phyloP scores from a whole-genome alignment of 495 filamentous ascomycete genomes.

The Darksidea phi region DNA sequence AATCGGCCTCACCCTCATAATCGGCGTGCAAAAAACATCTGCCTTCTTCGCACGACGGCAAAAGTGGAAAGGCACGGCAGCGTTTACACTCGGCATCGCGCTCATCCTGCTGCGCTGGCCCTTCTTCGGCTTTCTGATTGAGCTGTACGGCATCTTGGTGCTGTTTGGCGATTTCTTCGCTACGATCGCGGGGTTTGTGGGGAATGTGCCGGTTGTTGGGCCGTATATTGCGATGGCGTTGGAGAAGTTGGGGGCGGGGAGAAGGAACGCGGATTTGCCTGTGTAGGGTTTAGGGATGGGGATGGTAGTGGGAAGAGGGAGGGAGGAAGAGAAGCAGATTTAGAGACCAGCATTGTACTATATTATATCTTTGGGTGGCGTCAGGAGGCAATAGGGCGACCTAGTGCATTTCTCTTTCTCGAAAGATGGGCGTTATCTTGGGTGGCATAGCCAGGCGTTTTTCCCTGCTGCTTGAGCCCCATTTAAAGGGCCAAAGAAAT shows the following conservation, averaged over 20 bases:
- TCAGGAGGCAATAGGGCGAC: no score
- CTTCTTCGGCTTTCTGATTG: constrained; percentile 81
- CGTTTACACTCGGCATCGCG: constrained; percentile 78
- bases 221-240: constrained; percentile 71
- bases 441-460: constrained; percentile 5
- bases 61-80: constrained; percentile 87
- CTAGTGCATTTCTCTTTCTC: no score
- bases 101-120: constrained; percentile 89
- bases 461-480: no score
- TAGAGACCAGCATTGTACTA: no score
- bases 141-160: constrained; percentile 87
- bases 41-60: constrained; percentile 91
- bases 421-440: background rate
- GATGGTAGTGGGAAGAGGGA: background rate
- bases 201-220: constrained; percentile 80
- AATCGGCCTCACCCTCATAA: constrained; percentile 88
- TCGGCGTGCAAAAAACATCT: constrained; percentile 86
- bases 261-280: constrained; percentile 73
- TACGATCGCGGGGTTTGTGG: constrained; percentile 85
- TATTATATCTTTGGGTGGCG: constrained; percentile 1
- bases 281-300: constrained; percentile 50
- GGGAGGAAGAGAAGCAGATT: no score
- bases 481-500: constrained; percentile 1
- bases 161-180: constrained; percentile 94
- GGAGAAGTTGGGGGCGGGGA: constrained; percentile 61